Percentiles rank a stretch among this genome's conserved stretches.
These are phyloP conservation scores for Endogone sp. DNA, from an alignment of 192 early-diverging fungal genomes.

Conservation along the genomic window DNA sequence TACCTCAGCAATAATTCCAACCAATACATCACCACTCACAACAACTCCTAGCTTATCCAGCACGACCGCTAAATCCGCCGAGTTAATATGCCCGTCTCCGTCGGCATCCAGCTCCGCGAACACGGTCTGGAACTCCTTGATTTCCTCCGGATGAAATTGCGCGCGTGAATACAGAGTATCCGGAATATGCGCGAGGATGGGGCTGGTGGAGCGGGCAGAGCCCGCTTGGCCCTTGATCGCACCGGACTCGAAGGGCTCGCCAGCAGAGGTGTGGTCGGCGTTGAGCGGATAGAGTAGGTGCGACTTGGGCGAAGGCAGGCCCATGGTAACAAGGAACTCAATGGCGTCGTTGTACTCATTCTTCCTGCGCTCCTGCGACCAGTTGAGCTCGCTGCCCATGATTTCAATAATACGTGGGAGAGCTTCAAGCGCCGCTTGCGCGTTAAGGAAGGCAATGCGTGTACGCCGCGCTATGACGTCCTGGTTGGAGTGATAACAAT, in stretches of 20 bases:
- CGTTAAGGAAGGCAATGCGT: constrained; percentile 91
- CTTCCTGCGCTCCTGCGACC: constrained; percentile 63
- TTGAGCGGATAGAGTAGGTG: constrained; percentile 10
- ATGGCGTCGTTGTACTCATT: constrained; percentile 67
- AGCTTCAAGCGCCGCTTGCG: constrained; percentile 82
- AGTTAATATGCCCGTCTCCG: constrained; percentile 54
- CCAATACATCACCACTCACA: constrained; percentile 44
- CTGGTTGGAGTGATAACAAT: constrained; percentile 24
- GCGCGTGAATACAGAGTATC: constrained; percentile 43
- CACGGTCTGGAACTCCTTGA: constrained; percentile 49
- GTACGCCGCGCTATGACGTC: constrained; percentile 92
- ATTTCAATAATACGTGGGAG: constrained; percentile 87
- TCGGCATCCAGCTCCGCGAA: constrained; percentile 52
- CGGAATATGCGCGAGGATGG: constrained; percentile 23
- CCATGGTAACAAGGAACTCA: constrained; percentile 87
- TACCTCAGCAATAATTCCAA: constrained; percentile 48
- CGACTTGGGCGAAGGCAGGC: constrained; percentile 51
- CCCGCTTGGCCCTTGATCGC: background rate
- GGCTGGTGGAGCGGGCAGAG: background rate
- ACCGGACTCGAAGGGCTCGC: constrained; percentile 25
- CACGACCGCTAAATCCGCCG: constrained; percentile 44
- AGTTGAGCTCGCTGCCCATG: constrained; percentile 85
- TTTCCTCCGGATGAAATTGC: constrained; percentile 61
- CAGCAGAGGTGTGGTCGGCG: constrained; percentile 12
- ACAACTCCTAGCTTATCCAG: constrained; percentile 49